Base-by-base conservation (phyloP, 805 yeast genomes). In the Candida rishiriensis region DNA sequence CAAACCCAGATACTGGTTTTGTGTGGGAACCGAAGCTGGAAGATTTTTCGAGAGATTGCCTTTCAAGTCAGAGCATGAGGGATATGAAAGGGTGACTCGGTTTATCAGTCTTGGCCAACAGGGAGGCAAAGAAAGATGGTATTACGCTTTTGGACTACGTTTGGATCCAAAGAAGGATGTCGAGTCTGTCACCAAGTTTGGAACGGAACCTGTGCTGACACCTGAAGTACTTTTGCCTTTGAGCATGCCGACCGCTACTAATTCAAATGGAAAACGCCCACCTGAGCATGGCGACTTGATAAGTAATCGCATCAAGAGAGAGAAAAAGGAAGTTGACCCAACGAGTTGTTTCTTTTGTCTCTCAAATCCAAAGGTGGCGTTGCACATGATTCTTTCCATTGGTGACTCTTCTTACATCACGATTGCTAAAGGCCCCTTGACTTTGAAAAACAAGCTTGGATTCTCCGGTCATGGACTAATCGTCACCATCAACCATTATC, bases 401-500 rank as follows among this genome's bases (percentile, higher is more conserved):
- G 91, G 87, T 0, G 73, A 74, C 11, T 68, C 70, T 38, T 65
- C 79, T 0, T 89, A 88, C 59, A 40, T 89, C 45, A 83, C 97
- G 0, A 71, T 82, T 13, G 95, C 96, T 0, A 88, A 85, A 57
- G 97, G 97, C 0, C 97, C 97, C 0, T 63, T 89, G 15, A 77
- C 86, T 1, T 63, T 72, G 26, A 77, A 83, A 1, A 63, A 60
- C 10, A 67, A 68, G 12, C 63, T 74, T 3, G 66, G 69, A 9
- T 81, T 86, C 55, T 78, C 95, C 0, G 96, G 95, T 0, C 97
- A 89, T 67, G 86, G 87, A 17, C 68, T 89, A 36, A 72, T 90
- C 9, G 78, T 88, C 11, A 95, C 97, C 0, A 76, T 90, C 15
- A 79, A 82, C 16, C 97, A 89, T 59, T 68, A 70, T 9, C 75